Evolutionary conservation across 2,329 filamentous ascomycete genomes (phyloP).

Genomic region (Harringtonia aguacate): DNA sequence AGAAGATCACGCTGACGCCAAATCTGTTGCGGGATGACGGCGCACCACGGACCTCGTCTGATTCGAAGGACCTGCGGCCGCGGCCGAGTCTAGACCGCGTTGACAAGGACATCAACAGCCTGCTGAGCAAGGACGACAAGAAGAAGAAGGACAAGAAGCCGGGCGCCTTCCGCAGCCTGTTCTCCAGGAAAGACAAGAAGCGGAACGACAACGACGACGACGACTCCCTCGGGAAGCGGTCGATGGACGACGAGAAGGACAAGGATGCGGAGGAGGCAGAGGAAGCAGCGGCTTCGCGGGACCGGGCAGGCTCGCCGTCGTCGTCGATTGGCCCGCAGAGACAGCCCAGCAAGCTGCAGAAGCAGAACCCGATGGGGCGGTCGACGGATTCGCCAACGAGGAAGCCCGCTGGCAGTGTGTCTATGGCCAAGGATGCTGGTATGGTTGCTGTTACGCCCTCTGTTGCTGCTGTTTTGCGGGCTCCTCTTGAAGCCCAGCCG

Average conservation of each 20-base stretch:
- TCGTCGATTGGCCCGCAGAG: conserved; percentile 41
- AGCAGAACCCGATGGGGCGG: background rate
- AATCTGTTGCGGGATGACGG: conserved; percentile 80
- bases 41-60: conserved; percentile 36
- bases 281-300: conserved; percentile 30
- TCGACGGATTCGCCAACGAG: conserved; percentile 32
- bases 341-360: conserved; percentile 51
- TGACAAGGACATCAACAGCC: conserved; percentile 43
- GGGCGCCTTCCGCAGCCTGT: conserved; percentile 47
- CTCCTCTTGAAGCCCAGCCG: conserved; percentile 30
- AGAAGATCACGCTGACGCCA: conserved; percentile 94
- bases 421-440: conserved; percentile 20
- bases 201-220: conserved; percentile 46
- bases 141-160: conserved; percentile 59
- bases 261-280: conserved; percentile 26
- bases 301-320: conserved; percentile 30
- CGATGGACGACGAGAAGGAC: conserved; percentile 1
- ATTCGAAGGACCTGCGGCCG: conserved; percentile 45
- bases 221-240: conserved; percentile 26
- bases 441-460: conserved; percentile 22
- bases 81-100: conserved; percentile 64
- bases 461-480: conserved; percentile 16
- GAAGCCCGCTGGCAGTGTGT: conserved; percentile 21
- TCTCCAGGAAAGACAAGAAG: conserved; percentile 53
- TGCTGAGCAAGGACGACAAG: conserved; percentile 54